Evolutionary conservation across 495 filamentous ascomycete species (phyloP).

Genomic region (Lasiosphaeria miniovina): DNA sequence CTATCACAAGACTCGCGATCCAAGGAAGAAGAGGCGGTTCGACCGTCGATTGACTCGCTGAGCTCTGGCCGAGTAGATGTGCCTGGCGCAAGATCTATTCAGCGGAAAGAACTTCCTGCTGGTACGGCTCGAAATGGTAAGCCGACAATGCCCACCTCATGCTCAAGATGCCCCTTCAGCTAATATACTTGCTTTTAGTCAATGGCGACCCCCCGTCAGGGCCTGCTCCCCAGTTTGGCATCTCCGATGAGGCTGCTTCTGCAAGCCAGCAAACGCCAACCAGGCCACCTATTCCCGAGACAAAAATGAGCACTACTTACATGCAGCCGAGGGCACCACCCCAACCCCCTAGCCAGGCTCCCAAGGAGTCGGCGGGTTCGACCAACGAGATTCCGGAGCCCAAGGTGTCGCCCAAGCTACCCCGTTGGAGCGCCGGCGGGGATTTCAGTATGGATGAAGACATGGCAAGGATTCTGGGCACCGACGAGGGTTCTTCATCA

Average conservation of each 20-base stretch:
- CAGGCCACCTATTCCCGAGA: constrained; percentile 36
- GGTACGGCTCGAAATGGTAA: constrained; percentile 37
- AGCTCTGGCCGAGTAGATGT: constrained; percentile 21
- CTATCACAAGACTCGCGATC: constrained; percentile 47
- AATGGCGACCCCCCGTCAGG: constrained; percentile 40
- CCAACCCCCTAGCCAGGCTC: constrained; percentile 52
- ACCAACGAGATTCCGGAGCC: constrained; percentile 44
- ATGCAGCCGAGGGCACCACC: constrained; percentile 62
- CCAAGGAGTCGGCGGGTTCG: constrained; percentile 57
- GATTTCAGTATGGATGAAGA: constrained; percentile 92
- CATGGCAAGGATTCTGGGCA: constrained; percentile 73
- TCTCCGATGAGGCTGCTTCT: constrained; percentile 12
- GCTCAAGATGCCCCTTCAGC: constrained; percentile 9
- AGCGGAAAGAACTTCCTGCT: constrained; percentile 47
- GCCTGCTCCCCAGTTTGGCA: constrained; percentile 11
- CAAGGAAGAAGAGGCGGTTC: constrained; percentile 44
- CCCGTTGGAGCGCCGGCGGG: constrained; percentile 68
- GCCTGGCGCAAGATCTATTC: constrained; percentile 38
- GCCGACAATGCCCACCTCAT: constrained; percentile 8
- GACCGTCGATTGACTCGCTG: constrained; percentile 41
- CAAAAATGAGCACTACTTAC: constrained; percentile 55
- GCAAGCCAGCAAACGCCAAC: constrained; percentile 4
- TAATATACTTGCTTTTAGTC: constrained; percentile 20
- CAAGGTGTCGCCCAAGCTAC: constrained; percentile 66
- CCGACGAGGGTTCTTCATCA: constrained; percentile 65